These are phyloP conservation scores for Candida oleophila DNA, from an alignment of 805 yeast genomes.

Conservation along the genomic window DNA sequence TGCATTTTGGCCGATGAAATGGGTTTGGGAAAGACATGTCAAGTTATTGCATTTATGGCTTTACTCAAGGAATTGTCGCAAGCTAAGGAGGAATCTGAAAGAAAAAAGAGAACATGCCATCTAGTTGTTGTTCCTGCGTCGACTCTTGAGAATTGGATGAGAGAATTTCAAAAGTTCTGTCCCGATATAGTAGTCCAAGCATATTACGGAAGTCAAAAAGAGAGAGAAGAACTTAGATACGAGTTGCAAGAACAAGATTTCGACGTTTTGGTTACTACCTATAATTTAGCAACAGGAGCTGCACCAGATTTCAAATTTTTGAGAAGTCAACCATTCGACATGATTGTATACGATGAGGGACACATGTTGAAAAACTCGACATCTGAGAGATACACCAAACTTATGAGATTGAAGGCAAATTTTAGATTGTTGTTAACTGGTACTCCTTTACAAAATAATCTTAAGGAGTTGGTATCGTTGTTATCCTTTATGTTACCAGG, in stretches of 20 bases:
- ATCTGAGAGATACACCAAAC: constrained; percentile 81
- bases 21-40: constrained; percentile 98
- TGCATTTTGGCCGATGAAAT: constrained; percentile 98
- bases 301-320: constrained; percentile 80
- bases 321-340: constrained; percentile 72
- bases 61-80: constrained; percentile 67
- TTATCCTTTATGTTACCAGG: constrained; percentile 88
- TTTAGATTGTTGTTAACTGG: constrained; percentile 90
- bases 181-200: constrained; percentile 84
- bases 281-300: constrained; percentile 85
- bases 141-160: constrained; percentile 94
- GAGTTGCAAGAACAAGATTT: constrained; percentile 57
- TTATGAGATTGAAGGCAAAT: constrained; percentile 80
- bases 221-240: constrained; percentile 80
- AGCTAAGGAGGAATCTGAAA: constrained; percentile 52
- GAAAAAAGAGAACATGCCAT: constrained; percentile 38
- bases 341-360: constrained; percentile 95
- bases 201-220: constrained; percentile 85
- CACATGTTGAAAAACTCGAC: constrained; percentile 91
- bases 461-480: constrained; percentile 85
- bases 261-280: constrained; percentile 94
- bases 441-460: constrained; percentile 93
- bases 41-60: constrained; percentile 90
- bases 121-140: constrained; percentile 94
- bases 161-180: constrained; percentile 89